phyloP scores from a whole-genome alignment of 768 basidiomycete genomes.

The Phanerochaete sordida region DNA sequence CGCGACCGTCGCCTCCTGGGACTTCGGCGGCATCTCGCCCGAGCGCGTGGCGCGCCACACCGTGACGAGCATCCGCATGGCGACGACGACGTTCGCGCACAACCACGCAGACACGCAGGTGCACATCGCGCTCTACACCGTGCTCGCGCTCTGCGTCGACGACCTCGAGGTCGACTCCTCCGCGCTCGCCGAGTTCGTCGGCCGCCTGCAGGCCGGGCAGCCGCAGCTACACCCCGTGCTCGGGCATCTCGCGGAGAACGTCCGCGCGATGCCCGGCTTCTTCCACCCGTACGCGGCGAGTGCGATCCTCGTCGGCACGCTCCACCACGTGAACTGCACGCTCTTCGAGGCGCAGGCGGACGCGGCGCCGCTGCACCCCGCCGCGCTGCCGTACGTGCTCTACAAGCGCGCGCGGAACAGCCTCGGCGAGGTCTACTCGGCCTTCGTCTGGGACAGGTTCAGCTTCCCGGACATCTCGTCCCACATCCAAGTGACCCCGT shows the following conservation, averaged over 20 bases:
- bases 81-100: constrained; percentile 4
- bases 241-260: constrained; percentile 25
- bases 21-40: background rate
- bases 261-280: constrained; percentile 25
- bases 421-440: constrained; percentile 28
- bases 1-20: background rate
- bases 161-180: constrained; percentile 6
- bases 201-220: background rate
- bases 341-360: constrained; percentile 29
- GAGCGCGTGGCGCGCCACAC: background rate
- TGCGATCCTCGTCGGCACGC: constrained; percentile 31
- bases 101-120: constrained; percentile 3
- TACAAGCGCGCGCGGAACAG: constrained; percentile 29
- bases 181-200: constrained; percentile 4
- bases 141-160: constrained; percentile 3
- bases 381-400: constrained; percentile 23
- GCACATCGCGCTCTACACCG: constrained; percentile 11
- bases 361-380: constrained; percentile 21
- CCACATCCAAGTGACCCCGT: constrained; percentile 36
- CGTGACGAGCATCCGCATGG: constrained; percentile 2
- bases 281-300: constrained; percentile 29
- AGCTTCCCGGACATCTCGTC: constrained; percentile 26
- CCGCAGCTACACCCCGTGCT: constrained; percentile 13
- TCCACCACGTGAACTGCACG: constrained; percentile 32
- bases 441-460: constrained; percentile 32